A percentile compares a stretch with the other conserved stretches of the same genome.
These are phyloP conservation scores for Hypomyces rosellus DNA, from an alignment of 2,329 filamentous ascomycete genomes.

Conservation along the genomic window DNA sequence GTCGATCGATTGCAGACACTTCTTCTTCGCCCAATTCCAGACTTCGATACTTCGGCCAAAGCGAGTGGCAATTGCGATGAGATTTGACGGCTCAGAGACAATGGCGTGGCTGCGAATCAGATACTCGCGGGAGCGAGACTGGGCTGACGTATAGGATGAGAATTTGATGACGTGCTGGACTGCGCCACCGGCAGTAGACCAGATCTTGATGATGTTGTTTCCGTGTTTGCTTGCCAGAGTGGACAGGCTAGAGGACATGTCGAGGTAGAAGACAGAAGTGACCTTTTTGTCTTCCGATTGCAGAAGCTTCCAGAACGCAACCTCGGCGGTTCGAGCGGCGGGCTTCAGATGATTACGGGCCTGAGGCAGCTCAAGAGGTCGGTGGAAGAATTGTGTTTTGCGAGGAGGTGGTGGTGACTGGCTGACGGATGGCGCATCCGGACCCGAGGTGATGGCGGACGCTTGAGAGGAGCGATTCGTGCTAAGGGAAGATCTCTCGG, in stretches of 20 bases:
- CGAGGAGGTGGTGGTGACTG: slow-evolving; percentile 10
- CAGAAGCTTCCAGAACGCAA: slow-evolving; percentile 18
- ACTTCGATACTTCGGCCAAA: slow-evolving; percentile 35
- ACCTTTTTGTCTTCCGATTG: slow-evolving; percentile 24
- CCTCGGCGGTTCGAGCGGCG: slow-evolving; percentile 10
- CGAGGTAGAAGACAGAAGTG: slow-evolving; percentile 29
- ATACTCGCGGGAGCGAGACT: slow-evolving; percentile 33
- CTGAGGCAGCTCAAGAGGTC: slow-evolving; percentile 2
- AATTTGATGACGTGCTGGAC: slow-evolving; percentile 47
- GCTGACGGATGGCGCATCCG: slow-evolving; percentile 9
- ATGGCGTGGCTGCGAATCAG: slow-evolving; percentile 38
- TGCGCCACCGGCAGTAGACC: slow-evolving; percentile 75
- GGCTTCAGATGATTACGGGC: slow-evolving; percentile 1
- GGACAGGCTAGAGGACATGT: slow-evolving; percentile 27
- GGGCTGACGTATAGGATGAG: slow-evolving; percentile 32
- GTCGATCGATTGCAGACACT: slow-evolving; percentile 32
- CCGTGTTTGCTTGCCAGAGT: slow-evolving; percentile 31
- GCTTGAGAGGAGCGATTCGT: slow-evolving; percentile 13
- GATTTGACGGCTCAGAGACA: slow-evolving; percentile 31
- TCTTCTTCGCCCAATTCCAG: slow-evolving; percentile 34
- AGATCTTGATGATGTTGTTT: slow-evolving; percentile 82
- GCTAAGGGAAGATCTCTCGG: slow-evolving; percentile 11
- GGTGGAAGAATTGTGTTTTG: slow-evolving; percentile 5
- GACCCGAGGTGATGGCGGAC: slow-evolving; percentile 7
- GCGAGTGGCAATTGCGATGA: slow-evolving; percentile 32